These are phyloP conservation scores for Backusella sp. DNA, from an alignment of 192 early-diverging fungal genomes.

Conservation along the genomic window DNA sequence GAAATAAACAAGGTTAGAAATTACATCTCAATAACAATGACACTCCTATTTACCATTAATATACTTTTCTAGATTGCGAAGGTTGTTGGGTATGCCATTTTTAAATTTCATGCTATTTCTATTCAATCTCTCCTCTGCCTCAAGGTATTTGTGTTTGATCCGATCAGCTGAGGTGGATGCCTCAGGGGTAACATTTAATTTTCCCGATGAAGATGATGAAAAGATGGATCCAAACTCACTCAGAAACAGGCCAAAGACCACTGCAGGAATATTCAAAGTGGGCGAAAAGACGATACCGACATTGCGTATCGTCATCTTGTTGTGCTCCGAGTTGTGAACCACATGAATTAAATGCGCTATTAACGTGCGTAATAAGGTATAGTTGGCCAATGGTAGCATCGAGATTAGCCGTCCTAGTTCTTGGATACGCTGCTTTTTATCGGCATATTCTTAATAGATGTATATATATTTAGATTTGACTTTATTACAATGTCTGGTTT, in stretches of 20 bases:
- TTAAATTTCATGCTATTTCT: slow-evolving; percentile 7
- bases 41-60: neutral
- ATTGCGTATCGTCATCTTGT: slow-evolving; percentile 96
- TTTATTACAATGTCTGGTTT: neutral
- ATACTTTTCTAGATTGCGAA: neutral
- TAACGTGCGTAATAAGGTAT: slow-evolving; percentile 81
- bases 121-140: neutral
- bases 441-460: slow-evolving; percentile 72
- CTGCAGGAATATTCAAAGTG: slow-evolving; percentile 89
- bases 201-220: neutral
- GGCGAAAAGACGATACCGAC: slow-evolving; percentile 97
- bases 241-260: slow-evolving; percentile 87
- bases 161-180: neutral
- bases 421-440: slow-evolving; percentile 71
- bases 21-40: neutral
- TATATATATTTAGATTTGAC: neutral
- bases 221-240: slow-evolving; percentile 85
- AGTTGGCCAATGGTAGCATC: slow-evolving; percentile 82
- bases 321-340: slow-evolving; percentile 77
- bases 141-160: neutral
- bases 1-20: too few species aligned
- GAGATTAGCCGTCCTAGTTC: slow-evolving; percentile 81
- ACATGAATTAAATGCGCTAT: slow-evolving; percentile 88
- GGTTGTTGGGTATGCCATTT: neutral
- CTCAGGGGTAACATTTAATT: neutral